Evolutionary conservation across 129 eudicot genomes (phyloP).

Genomic region (Heracleum sosnowskyi): DNA sequence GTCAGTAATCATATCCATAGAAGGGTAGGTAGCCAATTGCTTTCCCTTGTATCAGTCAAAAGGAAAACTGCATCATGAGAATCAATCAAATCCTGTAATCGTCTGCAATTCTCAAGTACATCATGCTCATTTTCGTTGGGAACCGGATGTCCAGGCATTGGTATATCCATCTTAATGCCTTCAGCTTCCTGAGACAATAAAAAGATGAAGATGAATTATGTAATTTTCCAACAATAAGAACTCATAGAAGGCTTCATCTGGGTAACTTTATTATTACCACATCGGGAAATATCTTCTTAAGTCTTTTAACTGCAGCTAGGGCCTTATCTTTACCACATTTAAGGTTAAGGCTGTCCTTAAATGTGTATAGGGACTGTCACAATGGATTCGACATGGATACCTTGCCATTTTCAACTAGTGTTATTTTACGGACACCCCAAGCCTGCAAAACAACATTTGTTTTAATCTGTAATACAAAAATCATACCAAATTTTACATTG

Average conservation of each 20-base stretch:
- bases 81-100: conserved; percentile 52
- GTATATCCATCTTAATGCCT: conserved; percentile 79
- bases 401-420: conserved; percentile 80
- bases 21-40: conserved; percentile 95
- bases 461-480: background rate
- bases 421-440: conserved; percentile 88
- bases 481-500: background rate
- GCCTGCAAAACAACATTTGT: conserved; percentile 44
- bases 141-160: conserved; percentile 97
- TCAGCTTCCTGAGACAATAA: conserved; percentile 62
- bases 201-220: background rate
- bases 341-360: too few species aligned
- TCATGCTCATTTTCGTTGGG: conserved; percentile 45
- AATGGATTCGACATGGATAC: conserved; percentile 92
- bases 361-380: conserved; percentile 77
- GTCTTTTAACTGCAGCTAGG: conserved; percentile 61
- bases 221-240: background rate
- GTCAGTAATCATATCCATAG: conserved; percentile 14
- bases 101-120: conserved; percentile 67
- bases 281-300: conserved; percentile 57
- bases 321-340: conserved; percentile 77
- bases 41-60: conserved; percentile 90
- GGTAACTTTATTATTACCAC: conserved; percentile 46
- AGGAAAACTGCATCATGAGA: conserved; percentile 83
- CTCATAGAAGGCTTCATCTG: background rate